A percentile compares a stretch with the other conserved stretches of the same genome.
Evolutionary conservation across 306 rosid genomes (phyloP).

Genomic region (Trichosanthes truncata): DNA sequence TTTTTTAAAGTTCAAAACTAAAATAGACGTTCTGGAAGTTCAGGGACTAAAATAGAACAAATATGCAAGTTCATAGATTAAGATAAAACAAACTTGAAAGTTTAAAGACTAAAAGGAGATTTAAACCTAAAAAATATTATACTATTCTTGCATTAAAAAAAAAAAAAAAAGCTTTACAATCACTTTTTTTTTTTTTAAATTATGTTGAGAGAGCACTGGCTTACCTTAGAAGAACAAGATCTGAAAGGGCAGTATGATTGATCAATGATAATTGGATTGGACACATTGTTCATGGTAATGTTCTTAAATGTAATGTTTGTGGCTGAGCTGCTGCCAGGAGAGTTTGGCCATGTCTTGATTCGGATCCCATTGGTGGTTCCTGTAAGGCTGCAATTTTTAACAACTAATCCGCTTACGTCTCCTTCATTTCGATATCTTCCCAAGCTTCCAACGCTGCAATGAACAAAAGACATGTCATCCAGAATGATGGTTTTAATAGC

Average conservation of each 20-base stretch:
- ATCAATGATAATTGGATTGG: constrained; percentile 44
- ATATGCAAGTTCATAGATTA: background rate
- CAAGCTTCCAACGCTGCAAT: constrained; percentile 36
- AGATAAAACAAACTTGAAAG: background rate
- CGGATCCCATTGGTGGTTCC: constrained; percentile 37
- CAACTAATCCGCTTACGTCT: constrained; percentile 32
- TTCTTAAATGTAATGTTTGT: constrained; percentile 40
- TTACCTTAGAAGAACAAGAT: constrained; percentile 30
- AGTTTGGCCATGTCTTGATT: constrained; percentile 44
- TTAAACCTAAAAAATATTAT: background rate
- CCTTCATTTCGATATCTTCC: constrained; percentile 35
- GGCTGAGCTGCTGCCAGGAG: constrained; percentile 33
- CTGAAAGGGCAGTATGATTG: constrained; percentile 33
- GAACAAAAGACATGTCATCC: background rate
- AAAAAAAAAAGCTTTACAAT: background rate
- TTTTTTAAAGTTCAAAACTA: background rate
- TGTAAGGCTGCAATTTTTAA: constrained; percentile 27
- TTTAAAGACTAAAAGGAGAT: background rate
- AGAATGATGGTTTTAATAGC: background rate
- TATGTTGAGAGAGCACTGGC: background rate
- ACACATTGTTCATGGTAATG: constrained; percentile 39
- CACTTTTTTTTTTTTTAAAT: too few relatives aligned
- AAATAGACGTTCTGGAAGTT: background rate
- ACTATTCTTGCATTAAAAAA: background rate
- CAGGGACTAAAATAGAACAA: background rate